Evolutionary conservation across 2,329 filamentous ascomycete genomes (phyloP).

Genomic region (Fusarium liriodendri): DNA sequence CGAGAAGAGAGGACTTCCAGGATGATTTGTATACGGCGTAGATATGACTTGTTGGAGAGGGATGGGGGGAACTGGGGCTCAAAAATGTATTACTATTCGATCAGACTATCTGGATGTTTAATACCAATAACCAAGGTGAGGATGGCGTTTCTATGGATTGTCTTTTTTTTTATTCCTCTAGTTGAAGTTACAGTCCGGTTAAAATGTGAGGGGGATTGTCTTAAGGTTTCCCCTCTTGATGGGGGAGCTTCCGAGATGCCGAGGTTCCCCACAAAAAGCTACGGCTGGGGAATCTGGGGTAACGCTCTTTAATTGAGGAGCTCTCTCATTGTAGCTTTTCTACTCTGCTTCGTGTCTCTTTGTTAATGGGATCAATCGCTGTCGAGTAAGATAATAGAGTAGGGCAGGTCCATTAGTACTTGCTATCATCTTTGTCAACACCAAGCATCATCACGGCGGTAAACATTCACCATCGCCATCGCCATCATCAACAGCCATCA

Average conservation of each 20-base stretch:
- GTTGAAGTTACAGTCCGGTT: background rate
- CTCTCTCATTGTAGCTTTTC: background rate
- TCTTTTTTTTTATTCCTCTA: too few species aligned
- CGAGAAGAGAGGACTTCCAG: conserved; percentile 87
- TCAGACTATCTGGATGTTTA: conserved; percentile 12
- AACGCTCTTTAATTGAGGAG: background rate
- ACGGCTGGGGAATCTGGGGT: conserved; percentile 28
- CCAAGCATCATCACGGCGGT: background rate
- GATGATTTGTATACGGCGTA: conserved; percentile 53
- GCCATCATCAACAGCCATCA: background rate
- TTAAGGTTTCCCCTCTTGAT: conserved; percentile 16
- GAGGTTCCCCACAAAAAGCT: conserved; percentile 44
- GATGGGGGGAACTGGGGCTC: background rate
- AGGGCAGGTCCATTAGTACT: background rate
- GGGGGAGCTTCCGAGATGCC: conserved; percentile 40
- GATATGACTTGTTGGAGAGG: background rate
- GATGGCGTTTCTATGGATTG: background rate
- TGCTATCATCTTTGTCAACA: background rate
- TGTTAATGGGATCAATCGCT: background rate
- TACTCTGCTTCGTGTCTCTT: background rate
- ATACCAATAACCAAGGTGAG: conserved; percentile 26
- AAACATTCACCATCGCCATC: background rate
- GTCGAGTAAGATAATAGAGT: background rate
- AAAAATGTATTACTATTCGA: conserved; percentile 32
- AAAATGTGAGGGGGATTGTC: conserved; percentile 18